Evolutionary conservation across 768 basidiomycete genomes (phyloP).

Genomic region (Pulveroboletus ravenelii): DNA sequence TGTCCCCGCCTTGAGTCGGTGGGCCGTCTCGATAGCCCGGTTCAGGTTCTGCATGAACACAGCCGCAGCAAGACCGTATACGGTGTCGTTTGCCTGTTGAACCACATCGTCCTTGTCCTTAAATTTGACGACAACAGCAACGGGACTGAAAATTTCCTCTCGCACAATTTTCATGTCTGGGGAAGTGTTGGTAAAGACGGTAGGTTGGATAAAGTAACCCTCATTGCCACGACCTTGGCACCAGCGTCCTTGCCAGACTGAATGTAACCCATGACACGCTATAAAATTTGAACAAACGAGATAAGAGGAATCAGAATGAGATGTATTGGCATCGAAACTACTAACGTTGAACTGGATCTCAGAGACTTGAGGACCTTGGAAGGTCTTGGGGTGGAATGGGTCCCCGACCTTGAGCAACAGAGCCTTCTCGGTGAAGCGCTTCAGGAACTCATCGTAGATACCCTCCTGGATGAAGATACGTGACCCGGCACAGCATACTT

Average conservation of each 20-base stretch:
- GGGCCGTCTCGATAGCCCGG: constrained; percentile 67
- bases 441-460: constrained; percentile 76
- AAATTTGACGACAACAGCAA: constrained; percentile 74
- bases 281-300: too few species aligned
- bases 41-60: constrained; percentile 81
- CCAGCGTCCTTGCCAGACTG: constrained; percentile 68
- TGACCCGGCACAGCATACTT: constrained; percentile 76
- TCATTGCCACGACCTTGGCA: constrained; percentile 56
- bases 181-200: constrained; percentile 64
- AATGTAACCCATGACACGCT: constrained; percentile 80
- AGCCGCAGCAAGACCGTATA: constrained; percentile 83
- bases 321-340: neutral
- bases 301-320: neutral
- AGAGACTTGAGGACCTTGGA: constrained; percentile 79
- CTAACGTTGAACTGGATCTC: constrained; percentile 67
- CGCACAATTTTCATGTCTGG: constrained; percentile 70
- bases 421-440: constrained; percentile 51
- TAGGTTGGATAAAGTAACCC: constrained; percentile 72
- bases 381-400: constrained; percentile 54
- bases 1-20: constrained; percentile 77
- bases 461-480: constrained; percentile 76
- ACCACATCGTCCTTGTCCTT: constrained; percentile 63
- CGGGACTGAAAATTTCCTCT: constrained; percentile 81
- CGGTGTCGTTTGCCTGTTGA: constrained; percentile 76
- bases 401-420: constrained; percentile 60